Conservation (phyloP, 768 basidiomycete species). For the Lactarius hengduanensis region DNA sequence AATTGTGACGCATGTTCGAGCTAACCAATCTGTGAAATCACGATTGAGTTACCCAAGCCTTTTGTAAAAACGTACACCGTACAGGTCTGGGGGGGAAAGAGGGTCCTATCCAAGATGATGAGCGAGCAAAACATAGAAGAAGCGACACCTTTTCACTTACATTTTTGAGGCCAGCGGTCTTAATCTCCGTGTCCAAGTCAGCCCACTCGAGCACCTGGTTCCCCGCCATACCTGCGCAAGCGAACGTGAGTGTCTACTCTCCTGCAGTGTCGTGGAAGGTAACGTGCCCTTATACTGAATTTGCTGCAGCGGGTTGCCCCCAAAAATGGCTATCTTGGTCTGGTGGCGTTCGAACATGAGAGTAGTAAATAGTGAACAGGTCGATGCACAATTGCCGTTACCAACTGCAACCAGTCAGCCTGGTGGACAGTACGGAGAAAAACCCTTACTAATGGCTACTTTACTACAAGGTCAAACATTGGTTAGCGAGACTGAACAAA, state of each 20-base stretch:
- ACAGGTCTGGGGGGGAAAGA: slow-evolving; percentile 40
- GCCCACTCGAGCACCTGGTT: slow-evolving; percentile 7
- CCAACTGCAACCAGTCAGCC: slow-evolving; percentile 9
- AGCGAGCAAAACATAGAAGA: background rate
- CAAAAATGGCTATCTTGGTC: slow-evolving; percentile 50
- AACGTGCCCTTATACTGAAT: slow-evolving; percentile 47
- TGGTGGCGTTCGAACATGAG: slow-evolving; percentile 51
- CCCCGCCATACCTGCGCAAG: slow-evolving; percentile 23
- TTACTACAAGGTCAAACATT: slow-evolving; percentile 9
- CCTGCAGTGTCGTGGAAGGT: background rate
- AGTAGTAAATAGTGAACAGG: slow-evolving; percentile 57
- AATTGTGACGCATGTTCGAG: slow-evolving; percentile 8
- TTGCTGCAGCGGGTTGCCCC: slow-evolving; percentile 46
- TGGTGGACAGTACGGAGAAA: background rate
- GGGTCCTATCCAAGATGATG: slow-evolving; percentile 32
- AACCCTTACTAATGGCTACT: slow-evolving; percentile 13
- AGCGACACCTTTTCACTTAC: slow-evolving; percentile 27
- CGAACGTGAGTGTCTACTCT: background rate
- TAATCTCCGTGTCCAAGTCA: slow-evolving; percentile 13
- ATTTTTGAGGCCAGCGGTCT: slow-evolving; percentile 33
- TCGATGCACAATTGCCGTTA: slow-evolving; percentile 46
- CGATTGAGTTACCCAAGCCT: background rate
- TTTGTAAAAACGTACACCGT: slow-evolving; percentile 10
- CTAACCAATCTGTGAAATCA: background rate
- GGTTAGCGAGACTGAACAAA: background rate